Evolutionary conservation across 2,329 filamentous ascomycete genomes (phyloP).

Genomic region (Penicillium sp.): DNA sequence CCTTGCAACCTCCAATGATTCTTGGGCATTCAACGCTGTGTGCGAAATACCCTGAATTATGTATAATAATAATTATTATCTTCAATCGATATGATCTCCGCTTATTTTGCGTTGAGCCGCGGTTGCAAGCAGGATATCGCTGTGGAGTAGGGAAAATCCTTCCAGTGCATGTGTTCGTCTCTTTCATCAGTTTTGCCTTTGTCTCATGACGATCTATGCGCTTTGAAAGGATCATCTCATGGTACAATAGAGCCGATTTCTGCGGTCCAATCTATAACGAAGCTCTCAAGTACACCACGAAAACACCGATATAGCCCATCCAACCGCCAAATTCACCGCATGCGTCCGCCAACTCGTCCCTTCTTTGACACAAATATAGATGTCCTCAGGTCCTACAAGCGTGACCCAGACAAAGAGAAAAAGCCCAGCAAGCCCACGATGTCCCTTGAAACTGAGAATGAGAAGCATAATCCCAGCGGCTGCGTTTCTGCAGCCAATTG

Average conservation of each 20-base stretch:
- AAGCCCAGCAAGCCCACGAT: not conserved
- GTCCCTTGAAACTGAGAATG: not conserved
- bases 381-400: not conserved
- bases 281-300: not conserved
- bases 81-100: not conserved
- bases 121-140: too few species aligned
- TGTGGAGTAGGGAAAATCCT: not conserved
- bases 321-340: not conserved
- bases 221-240: not conserved
- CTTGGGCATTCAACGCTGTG: slow-evolving; percentile 11
- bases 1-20: slow-evolving; percentile 15
- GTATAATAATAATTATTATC: not conserved
- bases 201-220: not conserved
- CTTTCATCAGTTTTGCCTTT: not conserved
- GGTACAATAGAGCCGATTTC: not conserved
- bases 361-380: not conserved
- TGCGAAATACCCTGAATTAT: not conserved
- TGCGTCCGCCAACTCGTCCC: not conserved
- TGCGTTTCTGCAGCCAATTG: not conserved
- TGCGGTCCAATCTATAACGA: not conserved
- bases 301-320: not conserved
- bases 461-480: not conserved
- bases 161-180: not conserved
- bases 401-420: not conserved
- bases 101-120: not conserved